Evolutionary conservation across 1,284 basidiomycete genomes (phyloP).

Genomic region (Peniophora sp.): DNA sequence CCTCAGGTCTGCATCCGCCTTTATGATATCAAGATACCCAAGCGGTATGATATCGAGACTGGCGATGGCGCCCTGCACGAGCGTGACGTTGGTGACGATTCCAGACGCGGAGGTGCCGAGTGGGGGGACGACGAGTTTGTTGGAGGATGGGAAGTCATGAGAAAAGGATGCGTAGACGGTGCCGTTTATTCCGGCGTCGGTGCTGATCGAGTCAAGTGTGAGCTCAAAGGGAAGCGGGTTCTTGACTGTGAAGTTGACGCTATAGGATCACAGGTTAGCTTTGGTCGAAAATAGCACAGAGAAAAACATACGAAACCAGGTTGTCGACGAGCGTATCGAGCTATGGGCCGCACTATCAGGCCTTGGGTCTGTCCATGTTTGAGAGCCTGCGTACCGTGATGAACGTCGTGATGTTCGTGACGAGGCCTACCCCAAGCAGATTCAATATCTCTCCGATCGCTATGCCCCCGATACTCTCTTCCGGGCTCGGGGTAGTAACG

Average conservation of each 20-base stretch:
- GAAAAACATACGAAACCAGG: conserved; percentile 21
- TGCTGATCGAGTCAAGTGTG: conserved; percentile 30
- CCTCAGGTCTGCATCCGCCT: conserved; percentile 28
- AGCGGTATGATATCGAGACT: conserved; percentile 29
- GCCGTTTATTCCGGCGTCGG: conserved; percentile 31
- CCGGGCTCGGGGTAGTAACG: neutral
- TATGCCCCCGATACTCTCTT: neutral
- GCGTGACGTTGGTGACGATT: conserved; percentile 26
- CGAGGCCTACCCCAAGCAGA: conserved; percentile 26
- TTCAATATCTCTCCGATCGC: conserved; percentile 30
- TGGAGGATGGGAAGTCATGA: conserved; percentile 24
- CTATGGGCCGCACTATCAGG: too few species aligned
- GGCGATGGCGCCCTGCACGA: conserved; percentile 26
- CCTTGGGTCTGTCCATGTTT: too few species aligned
- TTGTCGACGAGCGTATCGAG: conserved; percentile 27
- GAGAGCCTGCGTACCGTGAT: conserved; percentile 27
- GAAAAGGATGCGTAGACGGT: conserved; percentile 32
- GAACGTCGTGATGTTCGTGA: conserved; percentile 26
- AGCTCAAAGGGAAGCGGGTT: conserved; percentile 37
- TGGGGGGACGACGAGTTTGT: conserved; percentile 24
- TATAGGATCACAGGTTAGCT: too few species aligned
- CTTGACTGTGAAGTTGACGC: conserved; percentile 20
- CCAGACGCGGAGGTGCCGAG: conserved; percentile 30
- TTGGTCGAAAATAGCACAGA: neutral
- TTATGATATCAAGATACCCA: conserved; percentile 27